A percentile compares a stretch with the other conserved stretches of the same genome.
Conservation (phyloP, 2,329 filamentous ascomycete genomes). For the Coleophoma cylindrospora region DNA sequence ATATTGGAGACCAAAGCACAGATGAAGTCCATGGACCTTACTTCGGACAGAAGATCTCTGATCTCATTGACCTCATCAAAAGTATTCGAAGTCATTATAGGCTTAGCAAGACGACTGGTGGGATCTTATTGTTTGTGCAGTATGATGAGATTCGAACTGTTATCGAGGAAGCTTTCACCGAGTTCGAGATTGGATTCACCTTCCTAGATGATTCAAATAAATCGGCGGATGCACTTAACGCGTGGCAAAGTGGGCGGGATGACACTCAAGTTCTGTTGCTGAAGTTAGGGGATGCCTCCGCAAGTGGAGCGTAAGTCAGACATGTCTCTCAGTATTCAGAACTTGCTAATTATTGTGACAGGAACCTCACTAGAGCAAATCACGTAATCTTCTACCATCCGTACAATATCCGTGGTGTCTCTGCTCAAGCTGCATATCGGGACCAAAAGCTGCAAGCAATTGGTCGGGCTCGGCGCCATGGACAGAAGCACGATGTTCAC, state of each 20-base stretch:
- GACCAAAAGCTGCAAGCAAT: conserved; percentile 58
- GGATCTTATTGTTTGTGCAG: conserved; percentile 47
- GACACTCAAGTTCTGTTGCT: conserved; percentile 48
- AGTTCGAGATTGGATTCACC: conserved; percentile 25
- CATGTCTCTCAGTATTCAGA: not conserved
- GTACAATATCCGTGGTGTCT: conserved; percentile 31
- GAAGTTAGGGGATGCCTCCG: conserved; percentile 48
- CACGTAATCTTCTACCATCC: conserved; percentile 61
- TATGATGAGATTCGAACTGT: conserved; percentile 37
- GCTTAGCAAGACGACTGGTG: conserved; percentile 18
- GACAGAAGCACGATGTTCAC: conserved; percentile 51
- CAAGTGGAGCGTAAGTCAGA: conserved; percentile 51
- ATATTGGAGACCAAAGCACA: no score
- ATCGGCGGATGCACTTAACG: conserved; percentile 29
- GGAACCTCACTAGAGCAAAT: conserved; percentile 59
- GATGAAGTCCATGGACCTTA: conserved; percentile 1
- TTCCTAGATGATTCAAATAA: conserved; percentile 28
- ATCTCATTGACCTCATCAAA: conserved; percentile 37
- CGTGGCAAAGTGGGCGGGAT: conserved; percentile 32
- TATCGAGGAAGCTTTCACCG: conserved; percentile 27
- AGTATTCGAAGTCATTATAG: conserved; percentile 37
- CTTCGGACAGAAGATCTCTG: conserved; percentile 42
- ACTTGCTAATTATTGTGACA: conserved; percentile 20
- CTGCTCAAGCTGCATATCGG: conserved; percentile 47
- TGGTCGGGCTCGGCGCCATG: conserved; percentile 52